A percentile compares a stretch with the other conserved stretches of the same genome.
These are phyloP conservation scores for Acmispon strigosus DNA, from an alignment of 306 rosid species.

Conservation along the genomic window DNA sequence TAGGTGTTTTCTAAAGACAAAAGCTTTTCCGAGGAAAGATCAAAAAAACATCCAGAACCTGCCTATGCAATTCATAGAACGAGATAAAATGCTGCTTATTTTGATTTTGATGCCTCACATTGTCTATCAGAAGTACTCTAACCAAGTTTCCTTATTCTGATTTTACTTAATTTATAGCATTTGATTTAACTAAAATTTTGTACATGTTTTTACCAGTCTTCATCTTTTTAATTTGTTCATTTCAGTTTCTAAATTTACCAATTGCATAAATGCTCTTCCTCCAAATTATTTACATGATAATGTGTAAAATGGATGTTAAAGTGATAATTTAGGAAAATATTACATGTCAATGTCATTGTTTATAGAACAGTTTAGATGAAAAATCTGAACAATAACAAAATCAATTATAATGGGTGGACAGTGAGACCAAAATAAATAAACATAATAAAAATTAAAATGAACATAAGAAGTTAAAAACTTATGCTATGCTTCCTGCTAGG, in stretches of 20 bases:
- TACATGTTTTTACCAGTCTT: background rate
- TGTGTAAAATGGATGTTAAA: background rate
- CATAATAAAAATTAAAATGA: background rate
- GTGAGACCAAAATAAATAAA: background rate
- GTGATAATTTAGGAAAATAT: background rate
- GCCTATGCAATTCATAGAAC: background rate
- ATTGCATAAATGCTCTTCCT: background rate
- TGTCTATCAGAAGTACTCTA: background rate
- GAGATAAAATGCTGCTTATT: background rate
- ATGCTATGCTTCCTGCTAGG: background rate
- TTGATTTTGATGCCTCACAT: background rate
- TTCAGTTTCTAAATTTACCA: background rate
- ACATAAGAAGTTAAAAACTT: background rate
- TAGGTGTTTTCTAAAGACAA: background rate
- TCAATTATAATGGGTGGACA: background rate
- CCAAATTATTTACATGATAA: background rate
- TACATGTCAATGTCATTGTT: background rate
- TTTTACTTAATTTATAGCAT: background rate
- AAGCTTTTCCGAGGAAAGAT: background rate
- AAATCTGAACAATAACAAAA: background rate
- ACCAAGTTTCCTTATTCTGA: background rate
- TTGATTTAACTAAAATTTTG: background rate
- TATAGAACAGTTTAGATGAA: background rate
- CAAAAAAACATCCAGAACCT: background rate
- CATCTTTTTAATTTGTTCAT: background rate